phyloP scores from a whole-genome alignment of 169 alveolate species.

The Theileria annulata region DNA sequence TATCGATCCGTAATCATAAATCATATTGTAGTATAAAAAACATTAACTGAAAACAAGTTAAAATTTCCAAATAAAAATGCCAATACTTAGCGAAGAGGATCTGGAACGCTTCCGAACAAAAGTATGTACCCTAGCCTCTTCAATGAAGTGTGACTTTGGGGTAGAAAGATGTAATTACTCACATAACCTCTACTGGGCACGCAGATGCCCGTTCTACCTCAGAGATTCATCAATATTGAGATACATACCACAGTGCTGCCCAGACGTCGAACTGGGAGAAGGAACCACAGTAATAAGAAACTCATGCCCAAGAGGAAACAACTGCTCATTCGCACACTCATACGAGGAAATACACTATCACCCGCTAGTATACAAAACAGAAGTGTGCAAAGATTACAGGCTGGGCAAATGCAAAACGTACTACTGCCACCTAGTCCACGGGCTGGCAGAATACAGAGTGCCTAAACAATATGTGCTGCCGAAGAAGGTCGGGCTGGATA shows the following conservation, averaged over 20 bases:
- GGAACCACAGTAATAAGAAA: conserved; percentile 62
- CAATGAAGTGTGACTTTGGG: conserved; percentile 81
- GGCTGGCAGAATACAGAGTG: conserved; percentile 81
- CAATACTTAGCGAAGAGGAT: conserved; percentile 81
- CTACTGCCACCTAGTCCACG: conserved; percentile 83
- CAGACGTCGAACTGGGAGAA: conserved; percentile 68
- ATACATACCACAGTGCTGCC: conserved; percentile 83
- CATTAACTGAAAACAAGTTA: no score
- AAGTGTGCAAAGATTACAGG: conserved; percentile 73
- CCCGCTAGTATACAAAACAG: conserved; percentile 80
- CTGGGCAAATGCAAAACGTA: conserved; percentile 80
- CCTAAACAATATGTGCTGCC: conserved; percentile 76
- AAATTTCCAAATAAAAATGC: conserved; percentile 48
- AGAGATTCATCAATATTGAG: conserved; percentile 78
- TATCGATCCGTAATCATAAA: no score
- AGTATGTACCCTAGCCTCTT: conserved; percentile 77
- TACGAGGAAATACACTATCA: conserved; percentile 82
- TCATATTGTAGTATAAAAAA: no score
- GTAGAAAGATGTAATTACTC: conserved; percentile 82
- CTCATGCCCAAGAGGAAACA: conserved; percentile 81
- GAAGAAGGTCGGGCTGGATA: conserved; percentile 68
- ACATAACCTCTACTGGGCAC: conserved; percentile 82
- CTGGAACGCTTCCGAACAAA: conserved; percentile 82
- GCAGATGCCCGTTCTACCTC: conserved; percentile 83
- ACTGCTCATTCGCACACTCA: conserved; percentile 84